Percentiles rank a stretch among this genome's conserved stretches.
phyloP scores from a whole-genome alignment of 2,329 filamentous ascomycete genomes.

The Akanthomyces lecanii region DNA sequence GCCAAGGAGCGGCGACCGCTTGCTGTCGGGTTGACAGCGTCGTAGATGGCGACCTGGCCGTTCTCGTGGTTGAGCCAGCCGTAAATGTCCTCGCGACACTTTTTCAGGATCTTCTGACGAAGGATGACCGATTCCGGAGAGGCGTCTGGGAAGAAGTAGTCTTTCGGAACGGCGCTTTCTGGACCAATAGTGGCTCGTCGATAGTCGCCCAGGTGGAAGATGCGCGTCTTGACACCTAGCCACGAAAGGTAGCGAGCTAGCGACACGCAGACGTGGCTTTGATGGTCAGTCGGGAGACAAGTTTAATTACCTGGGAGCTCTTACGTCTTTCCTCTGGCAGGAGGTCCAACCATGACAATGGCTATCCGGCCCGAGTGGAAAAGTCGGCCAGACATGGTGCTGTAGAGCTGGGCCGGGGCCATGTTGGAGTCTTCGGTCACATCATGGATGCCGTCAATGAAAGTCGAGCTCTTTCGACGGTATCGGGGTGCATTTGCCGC shows the following conservation, averaged over 20 bases:
- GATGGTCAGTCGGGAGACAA: neutral
- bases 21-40: conserved; percentile 90
- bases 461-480: conserved; percentile 88
- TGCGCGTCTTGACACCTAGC: conserved; percentile 96
- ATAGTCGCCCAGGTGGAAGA: conserved; percentile 97
- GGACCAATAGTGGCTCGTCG: conserved; percentile 83
- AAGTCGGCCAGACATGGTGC: conserved; percentile 91
- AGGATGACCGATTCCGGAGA: conserved; percentile 89
- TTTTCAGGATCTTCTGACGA: conserved; percentile 94
- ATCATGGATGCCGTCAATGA: conserved; percentile 96
- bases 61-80: conserved; percentile 95
- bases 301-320: conserved; percentile 24
- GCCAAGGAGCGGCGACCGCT: conserved; percentile 77
- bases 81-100: conserved; percentile 95
- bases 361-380: conserved; percentile 97
- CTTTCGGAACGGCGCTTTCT: conserved; percentile 81
- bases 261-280: conserved; percentile 88
- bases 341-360: conserved; percentile 93
- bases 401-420: conserved; percentile 95
- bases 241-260: conserved; percentile 91
- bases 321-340: conserved; percentile 90
- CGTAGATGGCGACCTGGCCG: conserved; percentile 96
- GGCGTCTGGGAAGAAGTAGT: conserved; percentile 97
- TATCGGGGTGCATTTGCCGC: conserved; percentile 87
- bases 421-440: conserved; percentile 74